These are phyloP conservation scores for Aspergillus ochraceus DNA, from an alignment of 2,329 filamentous ascomycete genomes.

Conservation along the genomic window DNA sequence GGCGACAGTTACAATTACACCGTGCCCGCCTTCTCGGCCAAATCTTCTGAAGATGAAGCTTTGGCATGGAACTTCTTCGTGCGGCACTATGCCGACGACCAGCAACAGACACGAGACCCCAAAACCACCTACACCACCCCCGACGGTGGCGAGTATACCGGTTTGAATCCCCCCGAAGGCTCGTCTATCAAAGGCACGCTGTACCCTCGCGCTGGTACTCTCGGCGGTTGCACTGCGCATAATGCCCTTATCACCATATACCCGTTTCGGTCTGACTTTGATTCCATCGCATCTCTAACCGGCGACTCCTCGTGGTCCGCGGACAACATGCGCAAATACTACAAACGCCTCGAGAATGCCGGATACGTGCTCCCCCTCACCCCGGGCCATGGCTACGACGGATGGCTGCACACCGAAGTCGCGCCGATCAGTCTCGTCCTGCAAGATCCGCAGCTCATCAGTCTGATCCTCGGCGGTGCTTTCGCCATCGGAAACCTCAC, in stretches of 20 bases:
- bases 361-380: slow-evolving; percentile 46
- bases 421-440: slow-evolving; percentile 51
- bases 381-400: slow-evolving; percentile 46
- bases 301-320: slow-evolving; percentile 61
- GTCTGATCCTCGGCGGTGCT: slow-evolving; percentile 52
- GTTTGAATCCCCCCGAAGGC: slow-evolving; percentile 53
- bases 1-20: slow-evolving; percentile 30
- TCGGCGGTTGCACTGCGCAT: slow-evolving; percentile 62
- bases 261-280: slow-evolving; percentile 61
- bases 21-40: slow-evolving; percentile 29
- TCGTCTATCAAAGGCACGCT: slow-evolving; percentile 55
- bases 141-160: slow-evolving; percentile 54
- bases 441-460: slow-evolving; percentile 55
- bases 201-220: slow-evolving; percentile 58
- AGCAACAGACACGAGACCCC: slow-evolving; percentile 30
- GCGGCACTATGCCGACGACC: slow-evolving; percentile 34
- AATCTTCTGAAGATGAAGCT: slow-evolving; percentile 29
- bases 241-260: slow-evolving; percentile 62
- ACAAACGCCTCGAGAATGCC: slow-evolving; percentile 55
- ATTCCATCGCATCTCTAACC: slow-evolving; percentile 58
- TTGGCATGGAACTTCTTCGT: slow-evolving; percentile 39
- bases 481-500: slow-evolving; percentile 52
- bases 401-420: slow-evolving; percentile 27
- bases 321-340: slow-evolving; percentile 60
- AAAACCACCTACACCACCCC: slow-evolving; percentile 45